Percentiles rank a stretch among this genome's conserved stretches.
Conservation (phyloP, 495 filamentous ascomycete species). For the Amorphotheca resinae region DNA sequence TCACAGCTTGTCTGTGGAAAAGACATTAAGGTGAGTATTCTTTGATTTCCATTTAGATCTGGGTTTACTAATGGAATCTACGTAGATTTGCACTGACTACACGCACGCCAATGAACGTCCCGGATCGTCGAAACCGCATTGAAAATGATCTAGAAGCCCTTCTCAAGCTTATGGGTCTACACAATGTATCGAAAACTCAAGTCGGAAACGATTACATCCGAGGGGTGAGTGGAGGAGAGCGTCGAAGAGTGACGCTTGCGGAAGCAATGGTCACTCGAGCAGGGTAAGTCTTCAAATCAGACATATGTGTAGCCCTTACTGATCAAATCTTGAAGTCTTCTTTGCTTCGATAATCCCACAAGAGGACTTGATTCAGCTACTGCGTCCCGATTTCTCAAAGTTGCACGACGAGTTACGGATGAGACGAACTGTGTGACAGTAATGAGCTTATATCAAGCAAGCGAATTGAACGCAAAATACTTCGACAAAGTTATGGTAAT, state of each 20-base stretch:
- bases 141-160: no score
- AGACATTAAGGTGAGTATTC: no score
- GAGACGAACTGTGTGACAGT: conserved; percentile 52
- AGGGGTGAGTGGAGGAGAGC: conserved; percentile 61
- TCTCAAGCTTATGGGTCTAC: no score
- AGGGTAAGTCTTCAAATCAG: no score
- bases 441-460: conserved; percentile 76
- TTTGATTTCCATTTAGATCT: no score
- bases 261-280: conserved; percentile 57
- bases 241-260: conserved; percentile 63
- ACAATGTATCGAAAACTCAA: conserved; percentile 51
- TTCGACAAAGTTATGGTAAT: conserved; percentile 87
- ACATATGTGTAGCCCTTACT: no score
- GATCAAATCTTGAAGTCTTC: conserved; percentile 49
- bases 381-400: conserved; percentile 65
- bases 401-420: conserved; percentile 52
- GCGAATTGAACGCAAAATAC: conserved; percentile 69
- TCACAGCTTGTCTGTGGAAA: no score
- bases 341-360: conserved; percentile 80
- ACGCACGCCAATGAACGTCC: no score
- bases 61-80: no score
- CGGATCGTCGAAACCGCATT: no score
- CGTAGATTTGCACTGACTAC: no score
- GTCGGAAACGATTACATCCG: conserved; percentile 55
- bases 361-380: conserved; percentile 70